These are phyloP conservation scores for Cairneyella variabilis DNA, from an alignment of 495 filamentous ascomycete genomes.

Conservation along the genomic window DNA sequence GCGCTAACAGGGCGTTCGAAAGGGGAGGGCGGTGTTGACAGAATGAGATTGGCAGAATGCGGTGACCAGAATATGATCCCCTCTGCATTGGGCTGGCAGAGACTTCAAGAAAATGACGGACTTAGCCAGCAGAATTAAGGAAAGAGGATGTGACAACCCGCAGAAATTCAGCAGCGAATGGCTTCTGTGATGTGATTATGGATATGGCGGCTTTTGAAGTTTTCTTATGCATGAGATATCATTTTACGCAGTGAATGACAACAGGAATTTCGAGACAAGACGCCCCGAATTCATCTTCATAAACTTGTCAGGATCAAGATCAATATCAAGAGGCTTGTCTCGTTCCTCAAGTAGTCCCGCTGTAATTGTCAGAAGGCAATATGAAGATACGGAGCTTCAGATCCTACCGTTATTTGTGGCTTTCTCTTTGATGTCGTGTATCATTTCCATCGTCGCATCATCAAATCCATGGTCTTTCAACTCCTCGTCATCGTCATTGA, in stretches of 20 bases:
- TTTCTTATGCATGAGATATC: background rate
- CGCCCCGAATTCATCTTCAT: conserved; percentile 3
- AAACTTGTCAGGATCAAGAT: background rate
- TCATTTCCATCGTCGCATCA: background rate
- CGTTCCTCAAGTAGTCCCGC: background rate
- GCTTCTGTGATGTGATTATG: too few relatives aligned
- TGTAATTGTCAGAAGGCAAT: background rate
- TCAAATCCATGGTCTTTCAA: background rate
- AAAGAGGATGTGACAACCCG: too few relatives aligned
- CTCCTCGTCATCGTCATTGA: background rate
- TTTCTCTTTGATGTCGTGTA: conserved; percentile 1
- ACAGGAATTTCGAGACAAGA: background rate
- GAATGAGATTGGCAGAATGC: too few relatives aligned
- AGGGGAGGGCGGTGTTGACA: too few relatives aligned
- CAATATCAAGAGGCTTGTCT: background rate
- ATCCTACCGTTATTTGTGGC: background rate
- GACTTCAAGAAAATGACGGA: too few relatives aligned
- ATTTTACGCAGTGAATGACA: background rate
- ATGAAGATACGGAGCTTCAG: background rate
- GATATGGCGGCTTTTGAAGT: too few relatives aligned
- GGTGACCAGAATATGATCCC: too few relatives aligned
- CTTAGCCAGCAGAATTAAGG: background rate
- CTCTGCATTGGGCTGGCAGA: too few relatives aligned
- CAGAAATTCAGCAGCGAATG: too few relatives aligned
- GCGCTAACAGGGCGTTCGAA: too few relatives aligned